Base-by-base conservation (phyloP, 257 asterid genomes). In the Linderniella brevidens region DNA sequence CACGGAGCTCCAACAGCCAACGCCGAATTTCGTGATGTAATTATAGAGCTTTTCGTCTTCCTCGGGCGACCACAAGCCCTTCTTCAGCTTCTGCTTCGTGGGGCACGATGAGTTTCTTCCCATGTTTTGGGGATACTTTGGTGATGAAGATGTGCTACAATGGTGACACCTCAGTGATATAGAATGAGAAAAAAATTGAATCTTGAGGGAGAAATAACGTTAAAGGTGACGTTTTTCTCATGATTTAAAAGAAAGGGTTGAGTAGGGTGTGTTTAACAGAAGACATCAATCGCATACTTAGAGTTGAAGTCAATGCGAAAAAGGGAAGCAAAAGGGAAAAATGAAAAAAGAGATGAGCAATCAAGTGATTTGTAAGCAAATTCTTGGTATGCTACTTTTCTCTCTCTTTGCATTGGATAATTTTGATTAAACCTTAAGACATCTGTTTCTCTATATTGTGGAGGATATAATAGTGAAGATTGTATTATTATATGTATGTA, bases 1-100 rank as follows among this genome's bases (percentile, higher is more conserved):
- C 14, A 82, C 96, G 12, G 96, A 74, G 63, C 96, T 86, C 96
- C 96, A 86, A 61, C 96, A 72, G 9, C 96, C 93, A 41, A 81
- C 83, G 0, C 96, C 96, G 50, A 76, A 86, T 64, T 78, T 61
- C 4, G 77, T 74, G 8, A 81, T 86, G 61, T 74, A 75, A 53
- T 70, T 79, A 52, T 53, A 66, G 36, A 86, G 46, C 13, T 78
- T 86, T 50, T 81, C 93, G 59, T 85, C 96, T 70, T 81, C 96
- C 51, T 80, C 96, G 0, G 96, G 96, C n/a, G 93, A 85, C 96
- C 96, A 86, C 2, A 86, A 54, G 17, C 96, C 96, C 61, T 78
- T 86, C 67, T 92, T 76, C 41, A 79, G 62, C 77, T 92, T 76
- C 41, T 76, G 62, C 77, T 81, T 81, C 73, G 50, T 58, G 42